Percentiles rank a stretch among this genome's conserved stretches.
Conservation (phyloP, 306 rosid species). For the Lathyrus aphaca region DNA sequence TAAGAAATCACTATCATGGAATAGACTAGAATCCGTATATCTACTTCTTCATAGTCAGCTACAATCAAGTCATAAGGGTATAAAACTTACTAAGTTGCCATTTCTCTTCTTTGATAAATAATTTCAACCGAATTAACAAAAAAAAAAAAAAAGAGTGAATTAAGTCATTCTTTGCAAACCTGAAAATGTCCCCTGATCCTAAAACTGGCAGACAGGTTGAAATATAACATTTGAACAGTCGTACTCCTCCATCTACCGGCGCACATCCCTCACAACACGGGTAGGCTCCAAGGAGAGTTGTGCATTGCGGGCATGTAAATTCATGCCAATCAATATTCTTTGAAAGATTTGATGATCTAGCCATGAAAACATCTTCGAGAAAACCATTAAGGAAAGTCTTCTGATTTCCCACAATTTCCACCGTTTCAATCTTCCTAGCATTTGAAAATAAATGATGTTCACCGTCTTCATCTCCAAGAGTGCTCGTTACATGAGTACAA, state of each 20-base stretch:
- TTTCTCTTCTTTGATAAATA: constrained; percentile 19
- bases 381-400: constrained; percentile 77
- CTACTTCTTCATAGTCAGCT: constrained; percentile 7
- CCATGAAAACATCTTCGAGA: constrained; percentile 93
- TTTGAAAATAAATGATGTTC: constrained; percentile 50
- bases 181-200: constrained; percentile 65
- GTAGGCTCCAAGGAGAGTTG: constrained; percentile 81
- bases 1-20: background rate
- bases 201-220: constrained; percentile 62
- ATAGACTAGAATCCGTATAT: constrained; percentile 16
- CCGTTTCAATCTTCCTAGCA: constrained; percentile 34
- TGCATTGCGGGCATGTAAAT: constrained; percentile 76
- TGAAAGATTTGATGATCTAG: constrained; percentile 71
- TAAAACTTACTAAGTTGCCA: constrained; percentile 17
- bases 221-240: constrained; percentile 78
- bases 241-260: constrained; percentile 85
- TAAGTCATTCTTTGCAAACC: constrained; percentile 53
- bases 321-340: constrained; percentile 82
- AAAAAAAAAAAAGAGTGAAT: background rate
- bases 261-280: constrained; percentile 59
- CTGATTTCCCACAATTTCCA: constrained; percentile 55
- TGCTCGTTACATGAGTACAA: constrained; percentile 43
- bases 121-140: background rate
- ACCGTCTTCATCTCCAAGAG: constrained; percentile 43
- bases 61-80: constrained; percentile 15